A percentile compares a stretch with the other conserved stretches of the same genome.
These are phyloP conservation scores for Ustilago sp. DNA, from an alignment of 1,284 basidiomycete species.

Conservation along the genomic window DNA sequence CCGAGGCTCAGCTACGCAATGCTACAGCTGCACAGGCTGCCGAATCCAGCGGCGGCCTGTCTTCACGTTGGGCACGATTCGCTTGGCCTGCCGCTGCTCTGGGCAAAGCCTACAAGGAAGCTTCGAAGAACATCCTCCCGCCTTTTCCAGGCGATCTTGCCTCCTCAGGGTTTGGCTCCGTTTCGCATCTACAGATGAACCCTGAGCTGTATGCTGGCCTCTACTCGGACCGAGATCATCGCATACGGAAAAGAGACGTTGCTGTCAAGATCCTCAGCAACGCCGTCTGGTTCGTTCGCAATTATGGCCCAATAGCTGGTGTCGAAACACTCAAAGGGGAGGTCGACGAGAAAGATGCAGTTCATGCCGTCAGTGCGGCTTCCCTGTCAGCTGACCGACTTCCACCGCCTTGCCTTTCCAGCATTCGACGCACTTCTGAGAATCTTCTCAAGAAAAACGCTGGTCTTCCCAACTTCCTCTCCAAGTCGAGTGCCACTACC, in stretches of 20 bases:
- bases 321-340: slow-evolving; percentile 24
- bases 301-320: slow-evolving; percentile 47
- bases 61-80: slow-evolving; percentile 48
- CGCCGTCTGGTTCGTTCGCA: slow-evolving; percentile 60
- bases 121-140: slow-evolving; percentile 28
- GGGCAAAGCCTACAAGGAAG: slow-evolving; percentile 52
- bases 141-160: slow-evolving; percentile 16
- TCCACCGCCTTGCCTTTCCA: slow-evolving; percentile 21
- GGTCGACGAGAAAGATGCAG: neutral
- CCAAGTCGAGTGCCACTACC: slow-evolving; percentile 47
- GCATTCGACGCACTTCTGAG: slow-evolving; percentile 35
- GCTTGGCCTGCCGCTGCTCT: slow-evolving; percentile 54
- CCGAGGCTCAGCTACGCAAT: slow-evolving; percentile 56
- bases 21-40: slow-evolving; percentile 40
- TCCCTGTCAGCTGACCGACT: slow-evolving; percentile 1
- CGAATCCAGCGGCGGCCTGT: slow-evolving; percentile 18
- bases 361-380: neutral
- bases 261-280: slow-evolving; percentile 61
- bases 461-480: slow-evolving; percentile 35
- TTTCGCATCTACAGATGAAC: slow-evolving; percentile 14
- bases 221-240: slow-evolving; percentile 34
- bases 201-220: slow-evolving; percentile 20
- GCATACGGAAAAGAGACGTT: slow-evolving; percentile 60
- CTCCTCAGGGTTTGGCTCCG: slow-evolving; percentile 8
- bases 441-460: slow-evolving; percentile 43